Conservation (phyloP, 2,329 filamentous ascomycete genomes). For the Huntiella decipiens region DNA sequence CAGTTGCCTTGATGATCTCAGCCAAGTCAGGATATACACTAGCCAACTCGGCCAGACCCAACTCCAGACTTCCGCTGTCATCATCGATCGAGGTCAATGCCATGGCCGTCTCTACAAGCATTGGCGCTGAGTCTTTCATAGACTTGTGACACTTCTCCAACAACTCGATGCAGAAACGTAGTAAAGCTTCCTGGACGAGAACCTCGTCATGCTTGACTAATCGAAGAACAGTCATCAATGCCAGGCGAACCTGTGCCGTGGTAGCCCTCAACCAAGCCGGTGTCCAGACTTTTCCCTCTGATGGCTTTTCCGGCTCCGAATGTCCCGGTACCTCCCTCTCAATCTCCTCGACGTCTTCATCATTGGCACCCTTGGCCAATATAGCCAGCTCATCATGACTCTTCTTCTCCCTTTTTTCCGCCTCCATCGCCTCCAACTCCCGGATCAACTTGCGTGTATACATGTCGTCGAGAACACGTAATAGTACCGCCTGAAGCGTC, state of each 20-base stretch:
- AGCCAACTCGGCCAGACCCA: conserved; percentile 41
- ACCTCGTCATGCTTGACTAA: conserved; percentile 49
- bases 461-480: conserved; percentile 38
- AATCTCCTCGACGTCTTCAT: background rate
- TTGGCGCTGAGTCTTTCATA: conserved; percentile 45
- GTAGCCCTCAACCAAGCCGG: conserved; percentile 63
- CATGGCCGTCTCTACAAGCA: conserved; percentile 69
- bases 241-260: conserved; percentile 61
- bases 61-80: conserved; percentile 23
- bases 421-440: conserved; percentile 14
- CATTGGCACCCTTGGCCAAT: background rate
- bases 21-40: conserved; percentile 41
- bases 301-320: conserved; percentile 12
- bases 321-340: background rate
- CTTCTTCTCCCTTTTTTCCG: background rate
- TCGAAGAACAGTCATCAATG: conserved; percentile 58
- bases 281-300: conserved; percentile 24
- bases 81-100: conserved; percentile 31
- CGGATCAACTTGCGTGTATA: conserved; percentile 28
- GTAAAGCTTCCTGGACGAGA: conserved; percentile 49
- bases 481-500: conserved; percentile 35
- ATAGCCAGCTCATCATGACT: background rate
- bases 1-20: conserved; percentile 46
- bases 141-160: conserved; percentile 63
- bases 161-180: conserved; percentile 52